These are phyloP conservation scores for Breviolum minutum DNA, from an alignment of 73 alveolate species.

Conservation along the genomic window DNA sequence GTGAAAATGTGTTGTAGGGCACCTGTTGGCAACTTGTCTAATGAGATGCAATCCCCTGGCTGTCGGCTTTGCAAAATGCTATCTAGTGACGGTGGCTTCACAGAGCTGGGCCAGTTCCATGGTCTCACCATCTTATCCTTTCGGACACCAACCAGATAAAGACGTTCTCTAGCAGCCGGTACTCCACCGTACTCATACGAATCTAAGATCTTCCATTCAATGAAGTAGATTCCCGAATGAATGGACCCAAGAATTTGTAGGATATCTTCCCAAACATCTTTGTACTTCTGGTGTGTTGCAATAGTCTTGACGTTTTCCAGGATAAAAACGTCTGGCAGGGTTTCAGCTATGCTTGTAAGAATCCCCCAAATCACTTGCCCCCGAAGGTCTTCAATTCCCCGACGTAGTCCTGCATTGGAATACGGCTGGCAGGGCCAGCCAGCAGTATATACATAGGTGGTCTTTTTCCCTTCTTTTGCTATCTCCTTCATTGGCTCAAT, in stretches of 20 bases:
- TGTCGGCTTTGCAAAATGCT: neutral
- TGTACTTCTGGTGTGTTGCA: neutral
- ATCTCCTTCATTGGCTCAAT: neutral
- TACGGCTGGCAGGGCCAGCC: constrained; percentile 55
- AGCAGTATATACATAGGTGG: neutral
- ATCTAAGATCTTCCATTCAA: neutral
- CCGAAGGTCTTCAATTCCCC: neutral
- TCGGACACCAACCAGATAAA: neutral
- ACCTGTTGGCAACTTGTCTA: neutral
- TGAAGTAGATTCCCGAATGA: neutral
- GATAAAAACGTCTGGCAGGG: neutral
- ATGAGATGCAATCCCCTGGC: neutral
- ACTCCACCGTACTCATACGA: neutral
- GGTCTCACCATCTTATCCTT: neutral
- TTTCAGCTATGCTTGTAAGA: neutral
- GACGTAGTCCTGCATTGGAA: neutral
- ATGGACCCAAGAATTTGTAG: neutral
- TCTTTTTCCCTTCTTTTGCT: too few species aligned
- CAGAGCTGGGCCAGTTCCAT: constrained; percentile 5
- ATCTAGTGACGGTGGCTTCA: neutral
- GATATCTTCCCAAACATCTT: neutral
- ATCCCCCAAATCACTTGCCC: neutral
- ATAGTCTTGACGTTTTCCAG: constrained; percentile 31
- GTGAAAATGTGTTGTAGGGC: neutral
- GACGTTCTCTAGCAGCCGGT: neutral